Evolutionary conservation across 2,329 filamentous ascomycete species (phyloP).

Genomic region (Aureobasidium sp.): DNA sequence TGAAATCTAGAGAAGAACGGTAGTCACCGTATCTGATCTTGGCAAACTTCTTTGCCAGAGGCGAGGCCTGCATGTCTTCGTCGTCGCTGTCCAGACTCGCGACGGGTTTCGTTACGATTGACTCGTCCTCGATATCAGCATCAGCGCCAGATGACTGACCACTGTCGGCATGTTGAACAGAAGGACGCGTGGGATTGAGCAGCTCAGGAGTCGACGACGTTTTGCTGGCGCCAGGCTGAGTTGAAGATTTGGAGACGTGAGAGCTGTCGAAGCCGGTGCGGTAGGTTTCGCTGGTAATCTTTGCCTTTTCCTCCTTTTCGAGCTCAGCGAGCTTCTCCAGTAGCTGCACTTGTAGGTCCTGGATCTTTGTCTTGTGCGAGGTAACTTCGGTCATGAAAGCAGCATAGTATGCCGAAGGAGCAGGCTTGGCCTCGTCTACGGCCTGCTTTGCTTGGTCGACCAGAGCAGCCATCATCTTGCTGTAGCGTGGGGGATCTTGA

Average conservation of each 20-base stretch:
- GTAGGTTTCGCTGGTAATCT: conserved; percentile 89
- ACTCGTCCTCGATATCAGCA: conserved; percentile 53
- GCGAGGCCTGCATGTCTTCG: conserved; percentile 67
- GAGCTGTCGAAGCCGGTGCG: conserved; percentile 89
- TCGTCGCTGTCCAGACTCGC: conserved; percentile 55
- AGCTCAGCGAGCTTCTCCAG: conserved; percentile 67
- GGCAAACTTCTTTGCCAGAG: conserved; percentile 73
- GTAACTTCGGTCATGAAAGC: conserved; percentile 74
- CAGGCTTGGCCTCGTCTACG: conserved; percentile 65
- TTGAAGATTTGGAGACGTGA: conserved; percentile 56
- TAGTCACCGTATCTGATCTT: conserved; percentile 72
- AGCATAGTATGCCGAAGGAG: conserved; percentile 54
- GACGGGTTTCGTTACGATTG: conserved; percentile 32
- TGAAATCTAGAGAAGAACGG: conserved; percentile 63
- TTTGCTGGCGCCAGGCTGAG: conserved; percentile 20
- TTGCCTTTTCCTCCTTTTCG: conserved; percentile 74
- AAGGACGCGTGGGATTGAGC: conserved; percentile 57
- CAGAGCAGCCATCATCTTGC: conserved; percentile 96
- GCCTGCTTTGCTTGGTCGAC: conserved; percentile 88
- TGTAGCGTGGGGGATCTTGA: conserved; percentile 74
- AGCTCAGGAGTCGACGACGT: conserved; percentile 35
- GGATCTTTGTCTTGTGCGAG: conserved; percentile 69
- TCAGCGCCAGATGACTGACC: conserved; percentile 52
- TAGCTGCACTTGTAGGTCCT: conserved; percentile 69
- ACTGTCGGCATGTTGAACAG: conserved; percentile 33